Evolutionary conservation across 139 green algal species (phyloP).

Genomic region (Choricystis sp.): DNA sequence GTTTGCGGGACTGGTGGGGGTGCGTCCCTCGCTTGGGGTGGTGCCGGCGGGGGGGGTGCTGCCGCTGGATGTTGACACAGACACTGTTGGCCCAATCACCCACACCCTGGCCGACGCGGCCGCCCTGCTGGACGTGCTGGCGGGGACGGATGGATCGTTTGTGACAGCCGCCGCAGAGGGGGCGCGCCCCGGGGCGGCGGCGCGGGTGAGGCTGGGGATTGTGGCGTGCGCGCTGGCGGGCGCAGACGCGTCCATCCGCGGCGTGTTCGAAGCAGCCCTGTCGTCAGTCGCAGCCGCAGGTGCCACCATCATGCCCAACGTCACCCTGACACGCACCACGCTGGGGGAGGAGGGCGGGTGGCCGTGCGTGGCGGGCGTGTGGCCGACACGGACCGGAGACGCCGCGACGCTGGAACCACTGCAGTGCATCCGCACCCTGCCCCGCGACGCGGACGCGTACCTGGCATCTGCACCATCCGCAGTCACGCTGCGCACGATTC

Average conservation of each 20-base stretch:
- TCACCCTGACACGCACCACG: too few species aligned
- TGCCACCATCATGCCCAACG: not conserved
- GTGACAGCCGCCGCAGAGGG: not conserved
- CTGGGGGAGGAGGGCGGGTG: too few species aligned
- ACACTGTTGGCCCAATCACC: conserved; percentile 27
- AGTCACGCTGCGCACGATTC: not conserved
- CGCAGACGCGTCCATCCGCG: not conserved
- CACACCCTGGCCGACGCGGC: conserved; percentile 35
- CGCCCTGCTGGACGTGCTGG: conserved; percentile 23
- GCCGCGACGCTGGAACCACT: too few species aligned
- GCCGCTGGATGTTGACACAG: conserved; percentile 7
- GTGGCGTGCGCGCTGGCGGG: not conserved
- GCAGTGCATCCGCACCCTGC: too few species aligned
- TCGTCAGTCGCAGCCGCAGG: not conserved
- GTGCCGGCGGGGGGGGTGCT: conserved; percentile 12
- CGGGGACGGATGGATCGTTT: not conserved
- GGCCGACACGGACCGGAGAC: too few species aligned
- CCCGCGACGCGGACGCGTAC: too few species aligned
- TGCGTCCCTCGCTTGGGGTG: conserved; percentile 46
- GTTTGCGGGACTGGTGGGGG: conserved; percentile 34
- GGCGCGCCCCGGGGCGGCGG: not conserved
- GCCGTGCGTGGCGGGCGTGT: too few species aligned
- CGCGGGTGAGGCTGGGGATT: not conserved
- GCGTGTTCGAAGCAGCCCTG: not conserved
- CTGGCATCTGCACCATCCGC: not conserved